Base-by-base conservation (phyloP, 495 filamentous ascomycete genomes). In the Penicillium maclennaniae region DNA sequence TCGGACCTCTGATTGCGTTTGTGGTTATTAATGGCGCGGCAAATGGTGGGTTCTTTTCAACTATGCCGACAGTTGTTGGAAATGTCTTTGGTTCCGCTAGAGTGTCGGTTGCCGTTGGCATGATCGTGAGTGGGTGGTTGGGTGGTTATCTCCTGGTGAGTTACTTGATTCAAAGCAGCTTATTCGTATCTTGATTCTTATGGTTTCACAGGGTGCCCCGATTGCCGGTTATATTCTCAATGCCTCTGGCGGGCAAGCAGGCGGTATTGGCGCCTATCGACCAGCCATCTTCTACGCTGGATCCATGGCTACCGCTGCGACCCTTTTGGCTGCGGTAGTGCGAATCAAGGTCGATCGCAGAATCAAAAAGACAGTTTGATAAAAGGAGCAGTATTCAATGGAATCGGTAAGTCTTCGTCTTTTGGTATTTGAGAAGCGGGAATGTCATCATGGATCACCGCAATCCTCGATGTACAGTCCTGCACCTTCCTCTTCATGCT, bases 271-370 rank as follows among this genome's bases (percentile, higher is more conserved):
- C 6, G 76, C 78, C 0, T 84, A 83, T 54, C 71, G 79, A 15
- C 77, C 80, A 0, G 79, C 81, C 0, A 84, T 84, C 40, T 82
- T 79, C 56, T 83, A 84, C 58, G 83, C 81, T 5, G 70, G 71
- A 4, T 63, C 59, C 0, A 68, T 74, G 65, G 69, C 71, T 6
- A 47, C 62, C 37, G 62, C 45, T 28, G 67, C 67, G 0, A 52
- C 64, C 26, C 1, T 66, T 17, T 39, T 68, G 50, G 59, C 61
- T 7, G 51, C 56, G 12, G 42, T 60, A 7, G 49, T 65, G 14
- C 59, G 65, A 2, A 55, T 68, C 3, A 67, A 68, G 43, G 62
- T 60, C 9, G 61, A 68, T 46, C 50, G 53, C 15, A 54, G 53
- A 28, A 41, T 67, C 17, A 63, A 67, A 26, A 63, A 60, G 56